Evolutionary conservation across 768 basidiomycete species (phyloP).

Genomic region (Suillus placidus): DNA sequence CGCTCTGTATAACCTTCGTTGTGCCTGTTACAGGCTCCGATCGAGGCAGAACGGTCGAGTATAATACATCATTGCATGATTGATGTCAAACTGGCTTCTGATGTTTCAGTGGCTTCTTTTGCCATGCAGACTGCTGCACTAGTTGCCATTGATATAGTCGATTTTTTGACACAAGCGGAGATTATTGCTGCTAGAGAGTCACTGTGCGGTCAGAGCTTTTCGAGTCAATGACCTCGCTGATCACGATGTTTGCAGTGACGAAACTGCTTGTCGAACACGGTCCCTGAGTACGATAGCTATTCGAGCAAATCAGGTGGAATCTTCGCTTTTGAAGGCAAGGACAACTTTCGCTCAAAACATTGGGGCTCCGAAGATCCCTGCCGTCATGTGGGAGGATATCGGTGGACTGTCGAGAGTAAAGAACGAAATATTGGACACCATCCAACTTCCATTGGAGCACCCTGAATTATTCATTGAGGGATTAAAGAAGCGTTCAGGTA

Average conservation of each 20-base stretch:
- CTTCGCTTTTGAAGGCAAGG: conserved; percentile 71
- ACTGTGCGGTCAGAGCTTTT: not conserved
- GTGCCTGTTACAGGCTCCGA: conserved; percentile 62
- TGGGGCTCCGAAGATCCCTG: conserved; percentile 96
- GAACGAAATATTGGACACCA: conserved; percentile 91
- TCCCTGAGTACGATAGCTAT: not conserved
- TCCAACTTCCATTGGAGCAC: conserved; percentile 87
- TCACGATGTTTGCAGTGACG: not conserved
- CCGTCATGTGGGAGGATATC: conserved; percentile 96
- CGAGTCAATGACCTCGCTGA: not conserved
- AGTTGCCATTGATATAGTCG: conserved; percentile 76
- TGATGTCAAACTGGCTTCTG: conserved; percentile 56
- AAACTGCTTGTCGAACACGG: not conserved
- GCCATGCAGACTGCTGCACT: conserved; percentile 92
- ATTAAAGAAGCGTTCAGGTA: conserved; percentile 94
- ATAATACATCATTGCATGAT: conserved; percentile 55
- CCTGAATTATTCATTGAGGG: conserved; percentile 90
- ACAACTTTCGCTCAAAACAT: conserved; percentile 87
- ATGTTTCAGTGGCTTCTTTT: conserved; percentile 72
- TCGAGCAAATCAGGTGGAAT: conserved; percentile 64
- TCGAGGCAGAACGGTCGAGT: conserved; percentile 64
- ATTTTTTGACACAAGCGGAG: conserved; percentile 64
- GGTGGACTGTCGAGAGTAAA: conserved; percentile 90
- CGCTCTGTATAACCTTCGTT: not conserved
- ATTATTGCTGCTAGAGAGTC: conserved; percentile 43